Evolutionary conservation across 495 filamentous ascomycete genomes (phyloP).

Genomic region (Podospora bellae-mahoneyi): DNA sequence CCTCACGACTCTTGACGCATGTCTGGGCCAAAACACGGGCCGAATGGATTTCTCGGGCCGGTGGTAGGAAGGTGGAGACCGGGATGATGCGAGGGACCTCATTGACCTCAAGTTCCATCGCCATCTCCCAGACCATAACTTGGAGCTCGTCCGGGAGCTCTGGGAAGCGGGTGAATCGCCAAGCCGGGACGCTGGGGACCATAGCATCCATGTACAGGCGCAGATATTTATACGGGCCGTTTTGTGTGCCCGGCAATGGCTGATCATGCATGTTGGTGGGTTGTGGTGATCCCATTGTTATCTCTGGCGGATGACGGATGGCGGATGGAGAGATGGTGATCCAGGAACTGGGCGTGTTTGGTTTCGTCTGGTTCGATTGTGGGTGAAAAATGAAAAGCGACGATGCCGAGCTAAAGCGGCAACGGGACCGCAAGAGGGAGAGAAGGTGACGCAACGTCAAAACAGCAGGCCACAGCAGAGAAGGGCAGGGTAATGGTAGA

Average conservation of each 20-base stretch:
- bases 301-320: neutral
- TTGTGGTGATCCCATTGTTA: neutral
- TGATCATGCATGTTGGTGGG: neutral
- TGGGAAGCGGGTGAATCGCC: constrained; percentile 2
- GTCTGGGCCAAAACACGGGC: constrained; percentile 3
- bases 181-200: neutral
- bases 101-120: neutral
- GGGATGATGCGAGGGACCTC: constrained; percentile 1
- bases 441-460: neutral
- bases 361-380: neutral
- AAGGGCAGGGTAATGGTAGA: no score
- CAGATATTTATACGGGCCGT: neutral
- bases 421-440: neutral
- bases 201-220: neutral
- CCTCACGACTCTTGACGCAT: neutral
- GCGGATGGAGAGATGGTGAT: neutral
- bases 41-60: neutral
- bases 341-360: neutral
- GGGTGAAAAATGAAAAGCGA: neutral
- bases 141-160: constrained; percentile 2
- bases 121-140: neutral
- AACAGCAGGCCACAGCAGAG: neutral
- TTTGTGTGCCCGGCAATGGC: neutral
- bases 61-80: neutral
- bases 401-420: neutral